Evolutionary conservation across 75 land plant genomes (phyloP), one percentile per base, ranked within the genome.

Genomic region (Selaginella moellendorffii): DNA sequence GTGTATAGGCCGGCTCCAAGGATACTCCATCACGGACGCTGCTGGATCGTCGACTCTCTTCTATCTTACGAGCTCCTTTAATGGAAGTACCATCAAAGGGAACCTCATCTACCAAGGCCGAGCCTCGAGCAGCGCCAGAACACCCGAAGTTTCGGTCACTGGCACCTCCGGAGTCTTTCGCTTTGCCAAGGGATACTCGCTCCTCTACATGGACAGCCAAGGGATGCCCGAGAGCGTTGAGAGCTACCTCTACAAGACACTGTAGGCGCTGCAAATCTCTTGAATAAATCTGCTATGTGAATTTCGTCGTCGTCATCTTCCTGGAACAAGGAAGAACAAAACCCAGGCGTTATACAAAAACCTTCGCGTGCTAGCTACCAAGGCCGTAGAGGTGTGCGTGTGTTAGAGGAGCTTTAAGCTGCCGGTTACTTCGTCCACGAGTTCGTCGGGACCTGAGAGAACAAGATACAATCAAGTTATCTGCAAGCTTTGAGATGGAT

Each of bases 381-480:
- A 14, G 14, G 46, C 14, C 46, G 52, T 92, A 36, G 14, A 5
- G 5, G 14, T 36, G 14, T 5, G 14, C 46, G 5, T 36, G 10
- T 5, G 46, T 36, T 36, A 89, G 67, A 89, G 71, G 52, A 89
- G 82, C 78, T 86, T 89, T 68, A 89, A 53, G 22, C 82, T 81
- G 2, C 96, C 96, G 1, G 96, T 90, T n/a, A 90, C 86, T 71
- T 90, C 91, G 65, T 90, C 96, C 10, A 90, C 96, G 65, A 90
- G 19, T 30, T 83, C 81, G 20, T 71, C 70, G 25, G 96, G 96
- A 29, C 96, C 96, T 89, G 95, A 52, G 80, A 81, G 79, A 68
- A 60, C 1, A 54, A 63, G 2, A 60, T 29, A 61, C 20, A 31
- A 18, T 9, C 23, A 28, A 65, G 1, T 64, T 27, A 53, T 18